Evolutionary conservation across 495 filamentous ascomycete species (phyloP).

Genomic region (Monascus purpureus): DNA sequence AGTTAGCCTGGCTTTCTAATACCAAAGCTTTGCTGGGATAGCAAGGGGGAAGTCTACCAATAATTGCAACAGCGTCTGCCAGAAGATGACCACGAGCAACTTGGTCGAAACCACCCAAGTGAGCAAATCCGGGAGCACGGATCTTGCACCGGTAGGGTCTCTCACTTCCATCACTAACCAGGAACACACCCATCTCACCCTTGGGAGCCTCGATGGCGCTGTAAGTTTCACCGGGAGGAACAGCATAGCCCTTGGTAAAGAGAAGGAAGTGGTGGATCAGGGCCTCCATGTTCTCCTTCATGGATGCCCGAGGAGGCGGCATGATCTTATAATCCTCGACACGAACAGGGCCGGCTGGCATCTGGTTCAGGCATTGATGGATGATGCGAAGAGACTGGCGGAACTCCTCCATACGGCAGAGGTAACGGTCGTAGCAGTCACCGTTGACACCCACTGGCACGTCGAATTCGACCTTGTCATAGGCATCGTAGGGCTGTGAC

Average conservation of each 20-base stretch:
- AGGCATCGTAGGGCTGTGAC: constrained; percentile 90
- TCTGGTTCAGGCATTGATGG: constrained; percentile 97
- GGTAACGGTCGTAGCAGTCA: constrained; percentile 97
- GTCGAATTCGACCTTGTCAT: constrained; percentile 95
- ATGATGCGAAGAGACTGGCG: constrained; percentile 94
- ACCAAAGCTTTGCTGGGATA: too few relatives aligned
- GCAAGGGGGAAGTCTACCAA: constrained; percentile 45
- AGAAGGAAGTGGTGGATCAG: constrained; percentile 98
- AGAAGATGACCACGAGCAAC: constrained; percentile 81
- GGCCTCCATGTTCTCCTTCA: constrained; percentile 99
- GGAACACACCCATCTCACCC: constrained; percentile 96
- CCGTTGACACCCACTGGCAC: constrained; percentile 93
- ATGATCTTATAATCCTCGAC: constrained; percentile 98
- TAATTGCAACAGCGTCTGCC: constrained; percentile 93
- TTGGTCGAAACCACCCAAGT: constrained; percentile 89
- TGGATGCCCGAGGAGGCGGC: constrained; percentile 89
- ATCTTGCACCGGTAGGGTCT: constrained; percentile 97
- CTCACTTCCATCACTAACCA: constrained; percentile 95
- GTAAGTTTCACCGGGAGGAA: constrained; percentile 98
- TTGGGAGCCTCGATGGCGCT: constrained; percentile 96
- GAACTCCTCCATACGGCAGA: constrained; percentile 99
- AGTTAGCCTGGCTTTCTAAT: too few relatives aligned
- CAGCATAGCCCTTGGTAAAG: constrained; percentile 94
- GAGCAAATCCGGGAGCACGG: constrained; percentile 90
- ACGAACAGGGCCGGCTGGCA: constrained; percentile 84